Evolutionary conservation across 1,139 yeast genomes (phyloP), one percentile per base, ranked within the genome.

Genomic region (Protomyces lactucae-debilis): DNA sequence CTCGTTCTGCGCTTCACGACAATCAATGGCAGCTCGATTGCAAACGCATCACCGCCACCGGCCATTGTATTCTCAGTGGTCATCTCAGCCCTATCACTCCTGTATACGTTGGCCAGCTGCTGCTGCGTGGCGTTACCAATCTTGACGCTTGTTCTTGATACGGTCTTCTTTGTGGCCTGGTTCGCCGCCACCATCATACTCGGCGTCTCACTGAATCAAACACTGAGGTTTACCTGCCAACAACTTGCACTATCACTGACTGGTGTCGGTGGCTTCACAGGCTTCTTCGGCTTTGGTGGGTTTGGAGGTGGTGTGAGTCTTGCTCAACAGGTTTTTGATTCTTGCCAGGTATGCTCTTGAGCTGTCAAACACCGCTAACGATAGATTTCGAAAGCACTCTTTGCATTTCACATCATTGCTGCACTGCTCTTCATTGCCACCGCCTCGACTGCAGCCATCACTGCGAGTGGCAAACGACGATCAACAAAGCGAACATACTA

Each of bases 321-420:
- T n/a, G 57, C 63, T 6, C 63, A 59, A 25, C 63, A 59, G 43
- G 40, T 59, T 32, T 59, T 28, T 21, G 63, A 59, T n/a, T 59
- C 63, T 9, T 59, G 63, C 45, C 53, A 59, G 48, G 48, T 43
- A 43, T 16, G 25, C 48, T 43, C 23, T 12, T 43, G 23, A 6
- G 5, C 43, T 12, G 16, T 18, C 12, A 16, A 43, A 18, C 12
- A 18, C 12, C 21, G 25, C 48, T 43, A 18, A 43, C 48, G 9
- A 21, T 21, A 43, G 35, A n/a, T 59, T 12, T 52, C 63, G 23
- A 59, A 59, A 52, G 23, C 57, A 3, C 57, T 59, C 21, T 59
- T 59, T 43, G 39, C 63, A 8, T 59, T 59, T 23, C 63, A 59
- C 52, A 35, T 59, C 45, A 32, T 43, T 8, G 63, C 63, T 18